Percentiles rank a stretch among this genome's conserved stretches.
Evolutionary conservation across 495 filamentous ascomycete genomes (phyloP).

Genomic region (Penicillium psychrofluorescens): DNA sequence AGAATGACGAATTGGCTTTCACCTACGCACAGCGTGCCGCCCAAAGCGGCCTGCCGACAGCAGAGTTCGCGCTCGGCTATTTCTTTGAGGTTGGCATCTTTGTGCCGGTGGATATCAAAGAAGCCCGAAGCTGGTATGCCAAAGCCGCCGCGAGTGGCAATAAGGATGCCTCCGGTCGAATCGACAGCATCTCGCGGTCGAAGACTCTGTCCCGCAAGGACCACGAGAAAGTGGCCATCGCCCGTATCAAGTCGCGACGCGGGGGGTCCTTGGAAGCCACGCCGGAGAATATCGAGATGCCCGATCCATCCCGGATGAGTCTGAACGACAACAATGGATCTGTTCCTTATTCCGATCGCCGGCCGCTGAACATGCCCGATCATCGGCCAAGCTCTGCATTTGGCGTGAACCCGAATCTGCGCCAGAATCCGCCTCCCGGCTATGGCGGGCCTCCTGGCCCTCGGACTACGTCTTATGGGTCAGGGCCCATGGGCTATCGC

Average conservation of each 20-base stretch:
- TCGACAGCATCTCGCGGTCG: slow-evolving; percentile 79
- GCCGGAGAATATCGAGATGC: slow-evolving; percentile 62
- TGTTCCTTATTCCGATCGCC: slow-evolving; percentile 33
- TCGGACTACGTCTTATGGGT: slow-evolving; percentile 28
- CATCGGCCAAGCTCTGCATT: slow-evolving; percentile 59
- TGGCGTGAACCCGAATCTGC: slow-evolving; percentile 51
- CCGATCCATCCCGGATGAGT: slow-evolving; percentile 52
- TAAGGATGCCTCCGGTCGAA: slow-evolving; percentile 72
- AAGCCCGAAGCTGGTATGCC: slow-evolving; percentile 85
- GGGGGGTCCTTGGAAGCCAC: slow-evolving; percentile 45
- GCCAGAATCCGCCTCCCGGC: slow-evolving; percentile 28
- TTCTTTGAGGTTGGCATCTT: slow-evolving; percentile 95
- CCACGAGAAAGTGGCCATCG: slow-evolving; percentile 85
- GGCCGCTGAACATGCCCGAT: slow-evolving; percentile 18
- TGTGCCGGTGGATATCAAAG: slow-evolving; percentile 69
- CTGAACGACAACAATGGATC: slow-evolving; percentile 33
- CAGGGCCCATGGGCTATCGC: slow-evolving; percentile 33
- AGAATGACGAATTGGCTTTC: slow-evolving; percentile 91
- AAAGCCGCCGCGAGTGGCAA: slow-evolving; percentile 88
- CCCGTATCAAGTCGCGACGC: slow-evolving; percentile 79
- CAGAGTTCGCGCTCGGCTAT: slow-evolving; percentile 95
- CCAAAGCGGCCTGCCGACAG: slow-evolving; percentile 69
- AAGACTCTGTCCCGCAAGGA: slow-evolving; percentile 84
- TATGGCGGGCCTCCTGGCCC: slow-evolving; percentile 18
- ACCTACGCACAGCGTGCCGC: slow-evolving; percentile 85